Conservation (phyloP, 805 yeast genomes). For the Candida nitratophila region DNA sequence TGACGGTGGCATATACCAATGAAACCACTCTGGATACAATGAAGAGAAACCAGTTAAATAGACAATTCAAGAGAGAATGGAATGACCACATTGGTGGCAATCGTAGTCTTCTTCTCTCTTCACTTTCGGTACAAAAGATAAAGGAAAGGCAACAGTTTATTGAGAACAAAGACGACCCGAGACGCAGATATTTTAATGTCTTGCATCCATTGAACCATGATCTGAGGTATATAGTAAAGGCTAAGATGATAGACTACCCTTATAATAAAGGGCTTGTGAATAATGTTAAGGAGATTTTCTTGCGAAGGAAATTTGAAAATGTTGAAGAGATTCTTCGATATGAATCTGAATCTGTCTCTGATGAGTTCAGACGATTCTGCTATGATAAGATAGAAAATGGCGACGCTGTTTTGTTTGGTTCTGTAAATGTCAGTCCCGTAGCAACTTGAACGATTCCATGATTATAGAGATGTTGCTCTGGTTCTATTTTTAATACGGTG, state of each 20-base stretch:
- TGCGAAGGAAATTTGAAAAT: slow-evolving; percentile 1
- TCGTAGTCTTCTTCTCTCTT: background rate
- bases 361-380: slow-evolving; percentile 14
- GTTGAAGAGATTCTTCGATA: slow-evolving; percentile 17
- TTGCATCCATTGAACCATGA: slow-evolving; percentile 23
- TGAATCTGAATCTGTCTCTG: slow-evolving; percentile 20
- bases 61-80: slow-evolving; percentile 9
- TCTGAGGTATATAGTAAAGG: slow-evolving; percentile 30
- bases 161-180: background rate
- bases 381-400: slow-evolving; percentile 19
- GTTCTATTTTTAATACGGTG: too few species aligned
- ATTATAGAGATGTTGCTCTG: background rate
- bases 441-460: background rate
- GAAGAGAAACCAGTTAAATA: slow-evolving; percentile 7
- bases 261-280: slow-evolving; percentile 30
- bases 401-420: slow-evolving; percentile 21
- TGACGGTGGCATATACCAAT: slow-evolving; percentile 37
- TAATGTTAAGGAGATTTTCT: slow-evolving; percentile 30
- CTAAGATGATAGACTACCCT: slow-evolving; percentile 25
- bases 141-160: slow-evolving; percentile 11
- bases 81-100: background rate
- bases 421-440: slow-evolving; percentile 3
- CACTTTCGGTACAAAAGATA: background rate
- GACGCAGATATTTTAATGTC: slow-evolving; percentile 36
- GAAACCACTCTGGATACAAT: slow-evolving; percentile 48